A percentile compares a stretch with the other conserved stretches of the same genome.
Evolutionary conservation across 495 filamentous ascomycete genomes (phyloP).

Genomic region (Apiosordaria backusii): DNA sequence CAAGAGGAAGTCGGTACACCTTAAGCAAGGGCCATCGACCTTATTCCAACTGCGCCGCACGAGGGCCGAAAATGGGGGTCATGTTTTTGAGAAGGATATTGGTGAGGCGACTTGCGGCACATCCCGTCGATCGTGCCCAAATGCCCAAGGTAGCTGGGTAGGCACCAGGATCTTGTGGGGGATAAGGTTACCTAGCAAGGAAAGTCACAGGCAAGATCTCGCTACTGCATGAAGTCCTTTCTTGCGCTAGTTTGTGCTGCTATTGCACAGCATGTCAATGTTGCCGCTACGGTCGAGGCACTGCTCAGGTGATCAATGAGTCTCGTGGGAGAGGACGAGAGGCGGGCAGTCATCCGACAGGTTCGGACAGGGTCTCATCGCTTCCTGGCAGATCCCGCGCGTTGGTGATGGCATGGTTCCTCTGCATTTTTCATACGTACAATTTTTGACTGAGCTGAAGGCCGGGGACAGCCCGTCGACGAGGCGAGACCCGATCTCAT

Average conservation of each 20-base stretch:
- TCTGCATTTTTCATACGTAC: constrained; percentile 5
- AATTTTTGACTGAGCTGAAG: background rate
- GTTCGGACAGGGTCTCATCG: background rate
- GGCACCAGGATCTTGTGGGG: background rate
- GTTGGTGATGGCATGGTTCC: background rate
- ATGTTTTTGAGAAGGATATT: background rate
- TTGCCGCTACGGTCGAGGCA: background rate
- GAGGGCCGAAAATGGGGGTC: background rate
- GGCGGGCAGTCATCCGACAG: background rate
- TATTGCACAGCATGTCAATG: background rate
- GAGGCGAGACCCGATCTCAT: background rate
- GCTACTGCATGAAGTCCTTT: background rate
- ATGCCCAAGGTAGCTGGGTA: background rate
- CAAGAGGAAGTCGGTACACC: constrained; percentile 3
- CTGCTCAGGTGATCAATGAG: background rate
- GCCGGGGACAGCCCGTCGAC: background rate
- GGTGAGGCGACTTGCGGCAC: background rate
- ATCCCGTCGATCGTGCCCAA: constrained; percentile 1
- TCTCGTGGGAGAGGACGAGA: background rate
- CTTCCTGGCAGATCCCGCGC: background rate
- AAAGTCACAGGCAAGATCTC: background rate
- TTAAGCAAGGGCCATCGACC: background rate
- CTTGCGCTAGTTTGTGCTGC: background rate
- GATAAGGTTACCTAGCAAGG: background rate
- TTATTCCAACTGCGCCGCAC: background rate